Percentiles rank a stretch among this genome's conserved stretches.
Evolutionary conservation across 805 yeast species (phyloP).

Genomic region (Candida montana): DNA sequence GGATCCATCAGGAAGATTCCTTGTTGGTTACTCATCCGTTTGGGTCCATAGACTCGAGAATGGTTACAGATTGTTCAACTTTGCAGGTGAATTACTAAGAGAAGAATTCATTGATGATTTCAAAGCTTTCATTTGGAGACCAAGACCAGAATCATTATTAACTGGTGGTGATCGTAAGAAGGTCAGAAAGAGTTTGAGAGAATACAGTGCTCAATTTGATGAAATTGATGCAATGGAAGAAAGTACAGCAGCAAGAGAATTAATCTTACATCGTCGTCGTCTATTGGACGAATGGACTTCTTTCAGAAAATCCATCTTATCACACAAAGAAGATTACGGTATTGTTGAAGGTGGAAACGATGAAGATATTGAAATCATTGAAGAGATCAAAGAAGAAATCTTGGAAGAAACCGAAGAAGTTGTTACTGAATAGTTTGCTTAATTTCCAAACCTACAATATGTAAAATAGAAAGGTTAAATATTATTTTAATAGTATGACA

Average conservation of each 20-base stretch:
- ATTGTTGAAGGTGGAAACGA: conserved; percentile 39
- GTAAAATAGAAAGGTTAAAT: conserved; percentile 1
- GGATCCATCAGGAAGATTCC: conserved; percentile 95
- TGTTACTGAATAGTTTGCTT: conserved; percentile 8
- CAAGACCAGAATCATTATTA: conserved; percentile 81
- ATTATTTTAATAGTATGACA: too few relatives aligned
- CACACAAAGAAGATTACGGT: conserved; percentile 45
- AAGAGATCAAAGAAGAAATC: conserved; percentile 67
- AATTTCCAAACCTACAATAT: not conserved
- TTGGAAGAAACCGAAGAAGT: conserved; percentile 37
- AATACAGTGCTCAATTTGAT: conserved; percentile 88
- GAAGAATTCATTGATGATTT: conserved; percentile 79
- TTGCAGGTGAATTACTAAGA: conserved; percentile 70
- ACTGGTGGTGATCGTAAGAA: conserved; percentile 78
- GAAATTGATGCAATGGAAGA: conserved; percentile 96
- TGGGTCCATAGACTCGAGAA: conserved; percentile 84
- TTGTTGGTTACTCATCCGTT: conserved; percentile 81
- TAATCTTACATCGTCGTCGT: conserved; percentile 77
- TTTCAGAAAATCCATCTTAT: conserved; percentile 58
- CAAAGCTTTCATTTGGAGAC: conserved; percentile 94
- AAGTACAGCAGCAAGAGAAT: conserved; percentile 83
- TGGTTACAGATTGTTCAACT: conserved; percentile 84
- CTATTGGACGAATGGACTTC: conserved; percentile 79
- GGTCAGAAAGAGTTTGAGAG: conserved; percentile 83
- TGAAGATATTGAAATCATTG: conserved; percentile 73